Base-by-base conservation (phyloP, 1,284 basidiomycete species). In the Boletus sp. region DNA sequence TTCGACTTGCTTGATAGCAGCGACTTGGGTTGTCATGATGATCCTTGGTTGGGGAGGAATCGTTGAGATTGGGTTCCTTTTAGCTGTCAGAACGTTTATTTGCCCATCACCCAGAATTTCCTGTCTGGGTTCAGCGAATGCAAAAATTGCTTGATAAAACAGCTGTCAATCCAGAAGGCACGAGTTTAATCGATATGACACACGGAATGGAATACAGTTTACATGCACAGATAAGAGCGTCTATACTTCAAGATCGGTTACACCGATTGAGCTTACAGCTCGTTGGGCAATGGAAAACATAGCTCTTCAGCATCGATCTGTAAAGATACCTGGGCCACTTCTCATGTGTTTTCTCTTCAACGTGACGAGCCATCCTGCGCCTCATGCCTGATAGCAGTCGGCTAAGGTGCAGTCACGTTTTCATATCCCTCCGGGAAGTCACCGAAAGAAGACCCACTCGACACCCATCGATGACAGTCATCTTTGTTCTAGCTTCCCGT, bases 311-410 rank as follows among this genome's bases (percentile, higher is more conserved):
- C 23, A 4, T 23, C 23, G 23, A 23, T 23, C 23, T 23, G 23
- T 23, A 23, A 23, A 23, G 8, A 23, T 23, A 23, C 23, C 23
- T 23, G 23, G 8, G 4, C 23, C 23, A 23, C 23, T 8, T 23
- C 23, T 23, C n/a, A n/a, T n/a, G n/a, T n/a, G n/a, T n/a, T n/a
- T 23, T 23, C 23, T 23, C 8, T 29, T 9, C 12, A 13, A 29
- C 27, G 5, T 29, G 27, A 29, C 13, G 27, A 9, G 12, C 27
- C 27, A 23, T 14, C 27, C 27, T 29, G 27, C 86, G 16, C 91
- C 91, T 89, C 93, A 93, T 0, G 91, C 80, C 64, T 96, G 92
- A 60, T 84, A n/a, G 85, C 48, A 86, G 64, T 49, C 77, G 81
- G 64, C 91, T 94, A 29, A 16, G 12, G 17, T 16, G 5, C 32